phyloP scores from a whole-genome alignment of 148 eudicot genomes.

The Mesembryanthemum crystallinum region DNA sequence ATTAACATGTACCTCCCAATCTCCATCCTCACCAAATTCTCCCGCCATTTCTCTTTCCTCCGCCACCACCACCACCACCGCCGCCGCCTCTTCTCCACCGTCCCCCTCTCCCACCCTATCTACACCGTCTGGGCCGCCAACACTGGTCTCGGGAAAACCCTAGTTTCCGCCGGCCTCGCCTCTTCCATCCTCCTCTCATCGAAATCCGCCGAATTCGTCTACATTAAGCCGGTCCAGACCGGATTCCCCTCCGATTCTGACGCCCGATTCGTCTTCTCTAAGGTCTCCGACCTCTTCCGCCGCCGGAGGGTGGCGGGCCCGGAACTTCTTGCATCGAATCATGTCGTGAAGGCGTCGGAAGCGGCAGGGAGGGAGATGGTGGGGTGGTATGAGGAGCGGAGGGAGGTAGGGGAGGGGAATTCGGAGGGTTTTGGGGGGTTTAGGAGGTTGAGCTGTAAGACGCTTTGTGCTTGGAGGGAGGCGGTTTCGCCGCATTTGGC shows the following conservation, averaged over 20 bases:
- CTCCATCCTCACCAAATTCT: too few species aligned
- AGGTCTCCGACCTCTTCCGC: slow-evolving; percentile 39
- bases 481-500: slow-evolving; percentile 91
- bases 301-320: slow-evolving; percentile 16
- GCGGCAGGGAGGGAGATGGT: slow-evolving; percentile 30
- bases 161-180: slow-evolving; percentile 81
- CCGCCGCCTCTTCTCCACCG: slow-evolving; percentile 26
- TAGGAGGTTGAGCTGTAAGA: slow-evolving; percentile 59
- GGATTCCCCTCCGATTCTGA: slow-evolving; percentile 89
- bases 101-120: slow-evolving; percentile 78
- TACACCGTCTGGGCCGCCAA: slow-evolving; percentile 75
- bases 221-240: slow-evolving; percentile 85
- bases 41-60: slow-evolving; percentile 13
- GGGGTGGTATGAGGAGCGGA: slow-evolving; percentile 53
- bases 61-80: slow-evolving; percentile 1
- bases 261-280: slow-evolving; percentile 58
- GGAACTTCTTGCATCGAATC: slow-evolving; percentile 53
- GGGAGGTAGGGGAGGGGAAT: slow-evolving; percentile 30
- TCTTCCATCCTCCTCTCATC: slow-evolving; percentile 36
- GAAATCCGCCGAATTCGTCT: slow-evolving; percentile 36
- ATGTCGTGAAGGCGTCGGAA: slow-evolving; percentile 32
- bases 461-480: slow-evolving; percentile 77
- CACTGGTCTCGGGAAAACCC: slow-evolving; percentile 95
- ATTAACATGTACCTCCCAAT: too few species aligned
- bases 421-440: slow-evolving; percentile 3